Evolutionary conservation across 2,329 filamentous ascomycete species (phyloP).

Genomic region (Talaromyces sp.): DNA sequence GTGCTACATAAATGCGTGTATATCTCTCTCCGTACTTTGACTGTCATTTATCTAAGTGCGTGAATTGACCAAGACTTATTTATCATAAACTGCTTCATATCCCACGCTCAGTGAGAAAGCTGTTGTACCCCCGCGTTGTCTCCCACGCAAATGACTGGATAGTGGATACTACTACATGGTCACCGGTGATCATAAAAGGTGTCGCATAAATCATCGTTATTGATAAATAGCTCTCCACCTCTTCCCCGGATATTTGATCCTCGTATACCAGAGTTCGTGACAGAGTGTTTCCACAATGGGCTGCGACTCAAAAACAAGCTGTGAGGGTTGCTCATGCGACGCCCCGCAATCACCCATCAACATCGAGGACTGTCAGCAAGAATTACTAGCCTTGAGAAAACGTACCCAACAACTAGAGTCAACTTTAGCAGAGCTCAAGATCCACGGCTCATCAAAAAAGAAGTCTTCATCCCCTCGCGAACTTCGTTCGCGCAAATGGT

Average conservation of each 20-base stretch:
- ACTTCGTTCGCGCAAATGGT: slow-evolving; percentile 46
- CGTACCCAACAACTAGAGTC: slow-evolving; percentile 39
- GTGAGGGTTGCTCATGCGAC: slow-evolving; percentile 35
- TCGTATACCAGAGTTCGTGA: not conserved
- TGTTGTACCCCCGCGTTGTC: not conserved
- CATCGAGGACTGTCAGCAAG: slow-evolving; percentile 42
- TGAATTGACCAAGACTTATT: not conserved
- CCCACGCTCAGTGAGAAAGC: not conserved
- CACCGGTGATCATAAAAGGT: slow-evolving; percentile 3
- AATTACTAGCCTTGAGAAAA: slow-evolving; percentile 37
- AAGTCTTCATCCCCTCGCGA: slow-evolving; percentile 23
- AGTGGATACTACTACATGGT: not conserved
- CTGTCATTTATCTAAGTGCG: no score
- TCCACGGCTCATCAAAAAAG: slow-evolving; percentile 17
- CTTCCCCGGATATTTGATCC: not conserved
- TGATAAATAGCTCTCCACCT: not conserved
- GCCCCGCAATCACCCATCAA: slow-evolving; percentile 25
- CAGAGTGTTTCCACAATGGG: slow-evolving; percentile 14
- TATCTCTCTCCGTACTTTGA: not conserved
- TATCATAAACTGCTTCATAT: not conserved
- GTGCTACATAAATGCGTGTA: not conserved
- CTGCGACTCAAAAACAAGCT: slow-evolving; percentile 27
- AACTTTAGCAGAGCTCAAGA: slow-evolving; percentile 29
- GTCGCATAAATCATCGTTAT: not conserved
- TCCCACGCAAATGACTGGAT: slow-evolving; percentile 2